These are phyloP conservation scores for Trichoderma sp. DNA, from an alignment of 2,329 filamentous ascomycete species.

Conservation along the genomic window DNA sequence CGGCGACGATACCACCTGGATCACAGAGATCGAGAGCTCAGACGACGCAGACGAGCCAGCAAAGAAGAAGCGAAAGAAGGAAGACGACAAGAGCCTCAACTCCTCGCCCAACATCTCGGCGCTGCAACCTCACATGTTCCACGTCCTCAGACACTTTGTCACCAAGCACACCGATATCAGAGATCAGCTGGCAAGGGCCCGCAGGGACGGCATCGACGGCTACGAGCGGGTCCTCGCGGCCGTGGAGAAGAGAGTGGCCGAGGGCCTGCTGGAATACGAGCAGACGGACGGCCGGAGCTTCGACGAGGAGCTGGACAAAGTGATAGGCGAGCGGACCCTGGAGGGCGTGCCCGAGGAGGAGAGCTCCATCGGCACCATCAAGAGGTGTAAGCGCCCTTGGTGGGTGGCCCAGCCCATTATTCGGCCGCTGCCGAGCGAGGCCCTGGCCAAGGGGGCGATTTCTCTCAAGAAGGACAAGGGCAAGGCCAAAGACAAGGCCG, in stretches of 20 bases:
- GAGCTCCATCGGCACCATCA: conserved; percentile 68
- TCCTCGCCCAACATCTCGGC: conserved; percentile 66
- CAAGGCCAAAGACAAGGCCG: conserved; percentile 46
- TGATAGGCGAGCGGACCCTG: conserved; percentile 32
- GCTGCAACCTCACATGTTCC: conserved; percentile 92
- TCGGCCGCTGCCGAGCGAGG: conserved; percentile 83
- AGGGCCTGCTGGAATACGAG: conserved; percentile 70
- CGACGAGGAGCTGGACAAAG: conserved; percentile 39
- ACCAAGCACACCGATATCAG: conserved; percentile 78
- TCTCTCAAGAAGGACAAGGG: conserved; percentile 74
- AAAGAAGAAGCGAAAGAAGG: conserved; percentile 49
- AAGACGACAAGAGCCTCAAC: conserved; percentile 41
- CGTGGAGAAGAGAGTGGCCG: conserved; percentile 73
- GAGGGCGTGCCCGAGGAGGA: conserved; percentile 48
- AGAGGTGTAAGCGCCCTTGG: conserved; percentile 76
- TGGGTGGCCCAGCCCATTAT: conserved; percentile 91
- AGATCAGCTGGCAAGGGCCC: conserved; percentile 73
- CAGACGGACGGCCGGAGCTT: conserved; percentile 52
- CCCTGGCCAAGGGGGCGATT: conserved; percentile 77
- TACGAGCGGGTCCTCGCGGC: conserved; percentile 76
- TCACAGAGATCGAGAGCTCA: conserved; percentile 36
- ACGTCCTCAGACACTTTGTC: conserved; percentile 82
- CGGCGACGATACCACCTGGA: conserved; percentile 53
- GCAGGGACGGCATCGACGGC: conserved; percentile 69
- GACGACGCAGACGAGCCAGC: conserved; percentile 50